phyloP scores from a whole-genome alignment of 2,329 filamentous ascomycete species.

The Fonsecaea multimorphosa region DNA sequence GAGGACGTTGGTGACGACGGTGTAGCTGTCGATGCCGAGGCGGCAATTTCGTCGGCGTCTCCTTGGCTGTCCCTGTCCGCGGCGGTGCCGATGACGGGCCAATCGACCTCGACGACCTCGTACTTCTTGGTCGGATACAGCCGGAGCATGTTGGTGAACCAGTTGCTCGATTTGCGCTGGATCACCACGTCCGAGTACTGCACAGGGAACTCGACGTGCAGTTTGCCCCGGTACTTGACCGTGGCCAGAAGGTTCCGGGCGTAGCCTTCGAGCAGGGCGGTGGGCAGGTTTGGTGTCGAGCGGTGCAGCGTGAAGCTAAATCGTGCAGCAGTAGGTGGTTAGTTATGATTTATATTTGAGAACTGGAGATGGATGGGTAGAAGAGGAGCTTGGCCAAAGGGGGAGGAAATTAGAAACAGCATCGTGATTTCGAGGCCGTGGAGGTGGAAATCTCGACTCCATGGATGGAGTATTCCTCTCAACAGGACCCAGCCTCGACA shows the following conservation, averaged over 20 bases:
- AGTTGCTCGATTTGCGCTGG: constrained; percentile 36
- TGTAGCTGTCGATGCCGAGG: neutral
- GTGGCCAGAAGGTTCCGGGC: constrained; percentile 41
- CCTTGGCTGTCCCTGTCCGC: constrained; percentile 15
- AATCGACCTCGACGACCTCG: constrained; percentile 39
- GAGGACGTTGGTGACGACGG: constrained; percentile 9
- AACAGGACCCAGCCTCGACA: neutral
- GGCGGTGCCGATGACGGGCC: constrained; percentile 35
- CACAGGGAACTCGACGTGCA: constrained; percentile 39
- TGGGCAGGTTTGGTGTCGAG: constrained; percentile 26
- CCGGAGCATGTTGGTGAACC: constrained; percentile 39
- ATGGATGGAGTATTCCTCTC: neutral
- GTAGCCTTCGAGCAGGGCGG: constrained; percentile 39
- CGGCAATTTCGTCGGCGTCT: neutral
- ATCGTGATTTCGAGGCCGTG: neutral
- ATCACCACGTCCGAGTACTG: constrained; percentile 38
- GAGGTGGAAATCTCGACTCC: constrained; percentile 8
- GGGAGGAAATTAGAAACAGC: neutral
- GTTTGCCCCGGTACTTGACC: constrained; percentile 39
- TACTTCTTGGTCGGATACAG: constrained; percentile 39
- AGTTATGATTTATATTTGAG: neutral
- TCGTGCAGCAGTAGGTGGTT: neutral
- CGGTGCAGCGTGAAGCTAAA: constrained; percentile 34
- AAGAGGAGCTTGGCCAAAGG: neutral
- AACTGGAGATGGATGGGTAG: neutral